phyloP scores from a whole-genome alignment of 768 basidiomycete genomes.

The Lentinula guzmanii region DNA sequence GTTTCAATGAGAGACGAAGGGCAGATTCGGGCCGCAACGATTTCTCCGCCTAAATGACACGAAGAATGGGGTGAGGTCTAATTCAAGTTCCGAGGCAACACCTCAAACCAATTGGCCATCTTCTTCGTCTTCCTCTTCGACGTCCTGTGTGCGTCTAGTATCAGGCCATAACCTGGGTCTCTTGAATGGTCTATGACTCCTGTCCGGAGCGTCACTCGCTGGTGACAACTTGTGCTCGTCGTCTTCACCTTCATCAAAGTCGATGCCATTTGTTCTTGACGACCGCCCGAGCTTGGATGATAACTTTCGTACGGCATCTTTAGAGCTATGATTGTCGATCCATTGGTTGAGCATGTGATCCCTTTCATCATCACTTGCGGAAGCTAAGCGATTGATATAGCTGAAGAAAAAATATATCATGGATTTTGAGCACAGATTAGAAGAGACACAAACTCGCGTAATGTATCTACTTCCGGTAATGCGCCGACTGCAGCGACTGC shows the following conservation, averaged over 20 bases:
- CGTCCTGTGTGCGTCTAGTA: not conserved
- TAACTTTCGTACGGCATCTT: conserved; percentile 1
- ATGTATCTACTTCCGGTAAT: conserved; percentile 1
- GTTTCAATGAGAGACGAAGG: conserved; percentile 5
- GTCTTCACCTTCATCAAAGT: not conserved
- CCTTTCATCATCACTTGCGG: conserved; percentile 1
- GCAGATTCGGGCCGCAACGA: conserved; percentile 6
- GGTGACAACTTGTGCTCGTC: not conserved
- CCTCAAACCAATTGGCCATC: not conserved
- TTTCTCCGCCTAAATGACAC: not conserved
- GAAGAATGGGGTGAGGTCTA: not conserved
- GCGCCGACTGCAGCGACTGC: not conserved
- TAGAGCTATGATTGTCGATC: not conserved
- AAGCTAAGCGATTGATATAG: conserved; percentile 5
- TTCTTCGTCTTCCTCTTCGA: not conserved
- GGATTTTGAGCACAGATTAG: not conserved
- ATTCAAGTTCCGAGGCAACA: not conserved
- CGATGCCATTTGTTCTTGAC: not conserved
- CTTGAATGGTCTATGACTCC: not conserved
- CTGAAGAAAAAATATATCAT: not conserved
- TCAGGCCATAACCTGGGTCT: conserved; percentile 1
- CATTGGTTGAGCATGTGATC: conserved; percentile 4
- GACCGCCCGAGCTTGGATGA: not conserved
- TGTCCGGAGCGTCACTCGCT: not conserved
- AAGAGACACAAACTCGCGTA: not conserved